Base-by-base conservation (phyloP, 2,329 filamentous ascomycete species). In the Fusarium chlamydosporum region DNA sequence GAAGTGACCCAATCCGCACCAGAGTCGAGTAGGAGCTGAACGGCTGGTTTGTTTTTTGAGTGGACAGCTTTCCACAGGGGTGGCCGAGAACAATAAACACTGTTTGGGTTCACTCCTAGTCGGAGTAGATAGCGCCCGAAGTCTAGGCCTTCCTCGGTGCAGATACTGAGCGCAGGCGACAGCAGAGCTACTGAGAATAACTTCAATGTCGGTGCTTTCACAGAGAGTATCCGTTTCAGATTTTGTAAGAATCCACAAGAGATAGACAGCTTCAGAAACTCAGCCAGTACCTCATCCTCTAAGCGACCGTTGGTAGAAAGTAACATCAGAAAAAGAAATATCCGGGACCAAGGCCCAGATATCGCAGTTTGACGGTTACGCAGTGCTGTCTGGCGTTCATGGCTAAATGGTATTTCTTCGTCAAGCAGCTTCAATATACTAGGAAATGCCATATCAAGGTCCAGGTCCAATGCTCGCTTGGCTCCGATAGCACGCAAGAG, bases 281-380 rank as follows among this genome's bases (percentile, higher is more conserved):
- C 2, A 15, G 2, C 6, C 18, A 53, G 12, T 15, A 7, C 1
- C 7, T 10, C 0, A 0, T 2, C 10, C 4, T 11, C 10, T 6
- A n/a, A 6, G 12, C 4, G 26, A 31, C 43, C 18, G 3, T 33
- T 53, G 7, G 37, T 53, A 7, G 27, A 42, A n/a, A 53, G 27
- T n/a, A 43, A 53, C 2, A 4, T 26, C 18, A 34, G 6, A 10
- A 15, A n/a, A 13, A 53, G 15, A 7, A 53, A 53, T 4, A 53
- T 27, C 15, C 7, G 50, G 6, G 18, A 15, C 37, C 50, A 53
- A 7, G 35, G 18, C 1, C 4, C 37, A 15, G 3, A 1, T 7
- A 11, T 27, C 2, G 12, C 7, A 37, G 4, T 13, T 5, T 48
- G 16, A 26, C 16, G 4, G 1, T 9, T 11, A 11, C 33, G 50